Conservation (phyloP, 768 basidiomycete genomes). For the Mycena metata region DNA sequence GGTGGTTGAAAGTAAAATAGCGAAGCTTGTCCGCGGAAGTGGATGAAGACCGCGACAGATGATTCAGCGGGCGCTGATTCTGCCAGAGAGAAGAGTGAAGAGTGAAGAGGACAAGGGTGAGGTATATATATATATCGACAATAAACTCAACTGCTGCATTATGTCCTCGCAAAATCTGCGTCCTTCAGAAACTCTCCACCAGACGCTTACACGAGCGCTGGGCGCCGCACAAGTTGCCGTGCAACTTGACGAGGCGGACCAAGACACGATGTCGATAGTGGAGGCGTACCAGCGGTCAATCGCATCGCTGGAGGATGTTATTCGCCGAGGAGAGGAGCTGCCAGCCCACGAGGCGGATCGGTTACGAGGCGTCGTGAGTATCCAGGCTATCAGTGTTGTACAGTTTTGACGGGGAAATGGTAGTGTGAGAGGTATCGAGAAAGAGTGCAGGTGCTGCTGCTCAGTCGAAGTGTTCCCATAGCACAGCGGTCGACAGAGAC, state of each 20-base stretch:
- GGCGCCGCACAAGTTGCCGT: conserved; percentile 32
- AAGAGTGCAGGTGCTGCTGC: conserved; percentile 23
- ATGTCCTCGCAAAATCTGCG: conserved; percentile 24
- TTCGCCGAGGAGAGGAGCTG: conserved; percentile 7
- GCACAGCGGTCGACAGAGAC: conserved; percentile 20
- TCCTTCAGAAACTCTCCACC: conserved; percentile 33
- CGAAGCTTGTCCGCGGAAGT: not conserved
- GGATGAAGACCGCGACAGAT: conserved; percentile 3
- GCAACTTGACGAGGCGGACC: conserved; percentile 32
- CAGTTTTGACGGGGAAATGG: not conserved
- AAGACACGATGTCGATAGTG: conserved; percentile 28
- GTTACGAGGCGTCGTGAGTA: conserved; percentile 23
- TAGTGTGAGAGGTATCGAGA: conserved; percentile 30
- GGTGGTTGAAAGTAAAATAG: too few species aligned
- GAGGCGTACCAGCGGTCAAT: conserved; percentile 32
- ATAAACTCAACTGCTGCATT: not conserved
- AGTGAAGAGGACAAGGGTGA: not conserved
- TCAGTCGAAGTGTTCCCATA: conserved; percentile 28
- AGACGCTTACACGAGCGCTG: conserved; percentile 34
- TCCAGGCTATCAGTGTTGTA: not conserved
- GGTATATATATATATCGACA: not conserved
- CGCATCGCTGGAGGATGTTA: conserved; percentile 26
- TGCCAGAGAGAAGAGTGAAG: not conserved
- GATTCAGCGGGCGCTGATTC: conserved; percentile 31
- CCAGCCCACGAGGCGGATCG: conserved; percentile 14